Evolutionary conservation across 331 rosid species (phyloP), one percentile per base, ranked within the genome.

Genomic region (Acacia pycnantha): DNA sequence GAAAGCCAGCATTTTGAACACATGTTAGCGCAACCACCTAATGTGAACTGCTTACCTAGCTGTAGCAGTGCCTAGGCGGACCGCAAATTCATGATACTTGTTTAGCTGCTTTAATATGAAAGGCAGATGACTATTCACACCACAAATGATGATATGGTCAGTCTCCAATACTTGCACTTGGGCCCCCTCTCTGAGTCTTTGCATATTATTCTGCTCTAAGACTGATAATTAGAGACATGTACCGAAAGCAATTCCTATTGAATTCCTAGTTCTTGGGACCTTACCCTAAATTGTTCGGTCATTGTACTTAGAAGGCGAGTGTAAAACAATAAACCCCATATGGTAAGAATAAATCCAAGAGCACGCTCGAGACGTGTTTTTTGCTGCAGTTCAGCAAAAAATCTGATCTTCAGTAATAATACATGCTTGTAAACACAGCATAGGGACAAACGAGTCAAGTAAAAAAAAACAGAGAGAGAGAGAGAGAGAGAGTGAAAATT

Each of bases 221-320:
- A 79, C 40, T 70, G 54, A 81, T 47, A 81, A 83, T 86, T 83
- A 82, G 72, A 69, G 79, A 58, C 16, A 16, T 58, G 71, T 75
- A 85, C 58, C 53, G 61, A 70, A 78, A 58, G 77, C 76, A 48
- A 59, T 75, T 69, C 78, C 81, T 71, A 79, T 41, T 33, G 44
- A 70, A 82, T 75, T 74, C 21, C 53, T 73, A 71, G 54, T 59
- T 76, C 82, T 81, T 70, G 73, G 65, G 83, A 82, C 69, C 84
- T 89, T 91, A 96, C 99, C 94, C 99, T 89, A 86, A 96, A 91
- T 88, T 96, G 97, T 88, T 96, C 99, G 1, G 95, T 90, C 99
- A 91, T 96, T 53, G 97, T 96, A 87, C 97, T 93, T 85, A 92
- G 88, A 75, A 95, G 91, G 71, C 97, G 98, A 86, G 97, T n/a